Base-by-base conservation (phyloP, 2,329 filamentous ascomycete species). In the Phaeosphaeriaceae sp. region DNA sequence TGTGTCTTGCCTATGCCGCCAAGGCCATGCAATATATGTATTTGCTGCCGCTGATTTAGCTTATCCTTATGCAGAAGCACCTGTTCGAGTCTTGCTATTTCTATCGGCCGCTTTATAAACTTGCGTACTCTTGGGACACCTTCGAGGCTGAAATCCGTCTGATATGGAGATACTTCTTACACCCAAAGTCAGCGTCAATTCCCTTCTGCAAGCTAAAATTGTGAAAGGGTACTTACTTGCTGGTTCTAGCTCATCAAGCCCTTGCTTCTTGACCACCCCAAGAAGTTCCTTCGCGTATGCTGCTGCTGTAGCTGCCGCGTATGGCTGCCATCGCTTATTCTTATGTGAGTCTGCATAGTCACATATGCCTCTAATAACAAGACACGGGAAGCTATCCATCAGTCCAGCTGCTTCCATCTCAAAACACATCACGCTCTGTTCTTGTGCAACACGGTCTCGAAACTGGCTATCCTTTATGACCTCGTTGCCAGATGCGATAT, bases 391-490 rank as follows among this genome's bases (percentile, higher is more conserved):
- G 47, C 40, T 52, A 48, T 60, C 48, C 55, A 67, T 64, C 46
- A 68, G 57, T 26, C 23, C 23, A 26, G 23, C 23, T 26, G 23
- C 23, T 9, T 26, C 23, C 23, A 26, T 26, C 23, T 43, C 73
- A 37, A 62, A 62, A 39, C 60, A 62, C 1, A 63, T 48, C 2
- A 62, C 52, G 38, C 59, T 43, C 36, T 42, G 46, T 52, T 62
- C 52, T 2, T 13, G 21, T 30, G 30, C 36, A 56, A 77, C 53
- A 0, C 17, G 15, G 42, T 79, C 76, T 12, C 76, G 66, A 12
- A 69, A 49, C 12, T 56, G 23, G 0, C 66, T 74, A 7, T 72
- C 72, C 46, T 74, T 76, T 50, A 80, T 72, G 0, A 79, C 73
- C 1, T 59, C 66, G 44, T 79, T 71, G 13, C 70, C 74, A 0